Base-by-base conservation (phyloP, 2,329 filamentous ascomycete genomes). In the Fonsecaea multimorphosa region DNA sequence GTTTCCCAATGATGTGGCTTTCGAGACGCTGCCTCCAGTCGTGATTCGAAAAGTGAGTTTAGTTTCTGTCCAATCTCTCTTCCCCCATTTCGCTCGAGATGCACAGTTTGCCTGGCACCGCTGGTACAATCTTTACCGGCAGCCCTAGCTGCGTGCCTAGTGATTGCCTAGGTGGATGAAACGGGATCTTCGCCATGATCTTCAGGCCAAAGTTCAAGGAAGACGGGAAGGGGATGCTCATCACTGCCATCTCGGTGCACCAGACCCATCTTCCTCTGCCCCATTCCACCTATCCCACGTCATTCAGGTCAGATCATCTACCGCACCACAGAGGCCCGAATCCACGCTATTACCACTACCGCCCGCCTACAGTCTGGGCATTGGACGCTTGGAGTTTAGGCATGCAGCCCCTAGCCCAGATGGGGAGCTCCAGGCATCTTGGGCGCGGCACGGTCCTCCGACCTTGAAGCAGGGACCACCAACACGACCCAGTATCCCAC, bases 11-110 rank as follows among this genome's bases (percentile, higher is more conserved):
- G 66, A 69, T 34, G 59, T 65, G 49, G 79, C 81, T 58, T 85
- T 85, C 65, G 82, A 85, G 69, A 80, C 81, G 46, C 76, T 87
- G 11, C 85, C 85, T 22, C 82, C 82, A 27, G 83, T 84, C 16
- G 80, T 87, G 60, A 80, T 83, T 72, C 80, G 85, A 76, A 87
- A 87, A 79, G 85, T 87, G 77, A 80, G 84, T 79, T n/a, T 44
- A 16, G 46, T 38, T 16, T 27, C 44, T 49, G 11, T 38, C 34
- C 22, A 19, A 22, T 49, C 22, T 52, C 36, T 19, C 14, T n/a
- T 12, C 46, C 6, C 29, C 29, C 31, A 27, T 58, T 31, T 34
- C 3, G n/a, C 7, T 51, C 19, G 19, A 19, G 8, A 9, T 40
- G 46, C 44, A 40, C 31, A 16, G 19, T 38, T 16, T 8, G n/a